These are phyloP conservation scores for Myriosclerotinia duriaeana DNA, from an alignment of 2,329 filamentous ascomycete genomes.

Conservation along the genomic window DNA sequence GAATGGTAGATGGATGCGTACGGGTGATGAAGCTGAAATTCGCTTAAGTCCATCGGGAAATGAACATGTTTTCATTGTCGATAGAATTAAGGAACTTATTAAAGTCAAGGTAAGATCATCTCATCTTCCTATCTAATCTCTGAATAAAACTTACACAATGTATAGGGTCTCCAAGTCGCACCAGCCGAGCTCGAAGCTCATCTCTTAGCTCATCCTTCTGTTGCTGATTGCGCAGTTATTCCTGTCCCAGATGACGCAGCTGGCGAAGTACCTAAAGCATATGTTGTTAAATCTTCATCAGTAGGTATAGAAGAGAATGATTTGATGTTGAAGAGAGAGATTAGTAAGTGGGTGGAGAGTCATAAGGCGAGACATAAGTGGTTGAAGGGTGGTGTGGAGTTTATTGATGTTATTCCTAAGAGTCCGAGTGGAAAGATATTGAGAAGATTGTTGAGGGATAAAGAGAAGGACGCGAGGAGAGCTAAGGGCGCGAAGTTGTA, in stretches of 20 bases:
- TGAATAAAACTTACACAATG: not conserved
- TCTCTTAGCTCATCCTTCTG: conserved; percentile 69
- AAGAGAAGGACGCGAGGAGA: conserved; percentile 67
- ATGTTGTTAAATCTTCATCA: conserved; percentile 56
- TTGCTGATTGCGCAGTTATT: conserved; percentile 79
- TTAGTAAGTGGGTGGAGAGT: conserved; percentile 60
- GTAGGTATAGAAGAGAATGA: conserved; percentile 56
- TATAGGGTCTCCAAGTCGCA: conserved; percentile 72
- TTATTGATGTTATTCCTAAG: conserved; percentile 68
- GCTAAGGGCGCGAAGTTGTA: conserved; percentile 66
- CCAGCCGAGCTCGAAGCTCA: conserved; percentile 82
- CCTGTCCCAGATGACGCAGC: conserved; percentile 62
- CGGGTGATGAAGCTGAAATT: conserved; percentile 80
- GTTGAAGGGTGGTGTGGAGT: conserved; percentile 62
- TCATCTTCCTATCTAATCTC: not conserved
- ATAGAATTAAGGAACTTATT: conserved; percentile 77
- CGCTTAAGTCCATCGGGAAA: conserved; percentile 61
- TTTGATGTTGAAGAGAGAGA: conserved; percentile 47
- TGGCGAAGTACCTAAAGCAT: conserved; percentile 67
- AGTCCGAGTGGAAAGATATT: conserved; percentile 74
- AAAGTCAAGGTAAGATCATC: conserved; percentile 66
- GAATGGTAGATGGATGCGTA: conserved; percentile 66
- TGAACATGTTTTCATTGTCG: conserved; percentile 83
- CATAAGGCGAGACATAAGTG: conserved; percentile 70
- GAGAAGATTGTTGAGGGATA: conserved; percentile 66